Evolutionary conservation across 1,139 yeast genomes (phyloP).

Genomic region (Kodamaea sp.): DNA sequence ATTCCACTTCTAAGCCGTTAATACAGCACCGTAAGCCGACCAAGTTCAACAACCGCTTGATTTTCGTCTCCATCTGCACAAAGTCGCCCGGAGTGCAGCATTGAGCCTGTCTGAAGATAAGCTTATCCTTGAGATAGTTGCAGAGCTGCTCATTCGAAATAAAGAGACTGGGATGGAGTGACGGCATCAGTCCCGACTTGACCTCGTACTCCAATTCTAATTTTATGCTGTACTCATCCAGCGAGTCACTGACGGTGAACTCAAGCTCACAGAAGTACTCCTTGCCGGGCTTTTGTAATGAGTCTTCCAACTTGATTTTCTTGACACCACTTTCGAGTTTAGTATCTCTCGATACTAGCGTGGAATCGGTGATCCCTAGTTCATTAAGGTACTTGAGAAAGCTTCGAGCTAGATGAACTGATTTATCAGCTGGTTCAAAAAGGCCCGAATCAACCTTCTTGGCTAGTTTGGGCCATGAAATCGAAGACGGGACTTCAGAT

Average conservation of each 20-base stretch:
- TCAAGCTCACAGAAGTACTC: conserved; percentile 8
- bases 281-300: neutral
- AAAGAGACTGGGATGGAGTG: conserved; percentile 2
- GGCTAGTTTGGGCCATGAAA: conserved; percentile 5
- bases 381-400: conserved; percentile 8
- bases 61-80: conserved; percentile 7
- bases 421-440: conserved; percentile 4
- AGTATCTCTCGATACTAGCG: conserved; percentile 4
- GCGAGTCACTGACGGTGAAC: conserved; percentile 2
- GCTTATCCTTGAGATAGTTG: conserved; percentile 10
- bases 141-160: conserved; percentile 12
- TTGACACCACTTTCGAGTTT: neutral
- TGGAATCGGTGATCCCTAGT: conserved; percentile 8
- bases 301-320: neutral
- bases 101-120: conserved; percentile 5
- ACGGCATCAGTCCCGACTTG: neutral
- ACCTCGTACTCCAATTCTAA: conserved; percentile 6
- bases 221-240: conserved; percentile 1
- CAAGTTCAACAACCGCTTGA: conserved; percentile 7
- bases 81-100: conserved; percentile 4
- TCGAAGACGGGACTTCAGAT: neutral
- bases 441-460: neutral
- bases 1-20: conserved; percentile 11
- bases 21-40: conserved; percentile 9
- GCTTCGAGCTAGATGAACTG: conserved; percentile 6